These are phyloP conservation scores for Alternaria sp. DNA, from an alignment of 2,329 filamentous ascomycete species.

Conservation along the genomic window DNA sequence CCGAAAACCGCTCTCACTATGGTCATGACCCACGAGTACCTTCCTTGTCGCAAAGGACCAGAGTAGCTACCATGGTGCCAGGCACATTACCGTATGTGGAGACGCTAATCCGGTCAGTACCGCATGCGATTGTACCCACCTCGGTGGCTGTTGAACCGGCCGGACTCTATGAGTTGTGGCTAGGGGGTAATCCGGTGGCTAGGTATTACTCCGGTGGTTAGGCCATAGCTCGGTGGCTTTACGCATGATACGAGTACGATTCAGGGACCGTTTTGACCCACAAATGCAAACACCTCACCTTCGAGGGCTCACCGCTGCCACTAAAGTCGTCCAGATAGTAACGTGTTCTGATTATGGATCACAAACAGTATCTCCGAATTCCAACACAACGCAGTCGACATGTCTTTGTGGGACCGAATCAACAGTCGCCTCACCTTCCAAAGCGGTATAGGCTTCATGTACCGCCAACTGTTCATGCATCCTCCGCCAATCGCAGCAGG, in stretches of 20 bases:
- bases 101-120: background rate
- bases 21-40: background rate
- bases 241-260: background rate
- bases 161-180: background rate
- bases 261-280: background rate
- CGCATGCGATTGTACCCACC: background rate
- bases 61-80: background rate
- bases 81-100: background rate
- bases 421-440: slow-evolving; percentile 8
- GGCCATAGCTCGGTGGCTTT: background rate
- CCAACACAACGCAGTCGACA: background rate
- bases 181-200: background rate
- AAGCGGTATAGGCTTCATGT: slow-evolving; percentile 9
- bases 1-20: background rate
- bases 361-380: background rate
- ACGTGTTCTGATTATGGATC: background rate
- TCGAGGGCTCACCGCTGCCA: background rate
- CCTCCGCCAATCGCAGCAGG: background rate
- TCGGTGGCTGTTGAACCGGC: background rate
- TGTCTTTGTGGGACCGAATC: slow-evolving; percentile 5
- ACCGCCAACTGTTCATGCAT: slow-evolving; percentile 6
- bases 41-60: background rate
- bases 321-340: background rate
- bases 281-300: background rate
- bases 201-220: background rate